phyloP scores from a whole-genome alignment of 2,329 filamentous ascomycete genomes.

The Ophioceras dolichostomum region DNA sequence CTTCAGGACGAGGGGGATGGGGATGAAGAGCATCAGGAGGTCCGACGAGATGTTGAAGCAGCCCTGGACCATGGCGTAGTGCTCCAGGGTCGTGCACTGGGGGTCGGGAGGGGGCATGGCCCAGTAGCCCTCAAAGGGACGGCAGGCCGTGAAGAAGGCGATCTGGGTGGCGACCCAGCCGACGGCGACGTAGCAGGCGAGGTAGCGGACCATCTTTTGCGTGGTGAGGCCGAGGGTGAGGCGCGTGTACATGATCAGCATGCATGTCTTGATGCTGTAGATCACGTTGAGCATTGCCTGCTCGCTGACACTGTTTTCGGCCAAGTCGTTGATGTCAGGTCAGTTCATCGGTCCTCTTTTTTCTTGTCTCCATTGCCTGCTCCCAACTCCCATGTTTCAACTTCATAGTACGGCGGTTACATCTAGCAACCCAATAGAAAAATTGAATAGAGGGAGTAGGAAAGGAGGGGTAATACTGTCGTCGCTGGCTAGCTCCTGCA shows the following conservation, averaged over 20 bases:
- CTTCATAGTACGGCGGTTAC: too few relatives aligned
- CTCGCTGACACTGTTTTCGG: slow-evolving; percentile 14
- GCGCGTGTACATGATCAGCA: slow-evolving; percentile 18
- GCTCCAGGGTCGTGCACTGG: slow-evolving; percentile 32
- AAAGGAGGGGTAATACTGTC: too few relatives aligned
- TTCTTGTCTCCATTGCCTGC: too few relatives aligned
- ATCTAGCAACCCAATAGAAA: too few relatives aligned
- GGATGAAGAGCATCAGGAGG: slow-evolving; percentile 31
- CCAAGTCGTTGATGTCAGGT: too few relatives aligned
- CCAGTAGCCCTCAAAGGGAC: slow-evolving; percentile 33
- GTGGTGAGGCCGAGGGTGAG: slow-evolving; percentile 23
- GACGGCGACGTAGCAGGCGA: slow-evolving; percentile 24
- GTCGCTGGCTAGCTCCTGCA: too few relatives aligned
- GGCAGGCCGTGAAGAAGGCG: slow-evolving; percentile 31
- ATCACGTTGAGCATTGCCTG: slow-evolving; percentile 22
- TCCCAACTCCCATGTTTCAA: too few relatives aligned
- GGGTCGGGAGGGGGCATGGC: slow-evolving; percentile 28
- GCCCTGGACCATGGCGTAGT: slow-evolving; percentile 33
- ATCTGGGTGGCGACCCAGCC: slow-evolving; percentile 30
- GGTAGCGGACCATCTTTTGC: slow-evolving; percentile 19
- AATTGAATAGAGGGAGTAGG: too few relatives aligned
- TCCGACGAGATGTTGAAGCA: slow-evolving; percentile 36
- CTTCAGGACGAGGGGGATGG: slow-evolving; percentile 30
- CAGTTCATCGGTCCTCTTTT: too few relatives aligned
- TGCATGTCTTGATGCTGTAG: slow-evolving; percentile 13